Base-by-base conservation (phyloP, 768 basidiomycete species). In the Harrya chromipes region DNA sequence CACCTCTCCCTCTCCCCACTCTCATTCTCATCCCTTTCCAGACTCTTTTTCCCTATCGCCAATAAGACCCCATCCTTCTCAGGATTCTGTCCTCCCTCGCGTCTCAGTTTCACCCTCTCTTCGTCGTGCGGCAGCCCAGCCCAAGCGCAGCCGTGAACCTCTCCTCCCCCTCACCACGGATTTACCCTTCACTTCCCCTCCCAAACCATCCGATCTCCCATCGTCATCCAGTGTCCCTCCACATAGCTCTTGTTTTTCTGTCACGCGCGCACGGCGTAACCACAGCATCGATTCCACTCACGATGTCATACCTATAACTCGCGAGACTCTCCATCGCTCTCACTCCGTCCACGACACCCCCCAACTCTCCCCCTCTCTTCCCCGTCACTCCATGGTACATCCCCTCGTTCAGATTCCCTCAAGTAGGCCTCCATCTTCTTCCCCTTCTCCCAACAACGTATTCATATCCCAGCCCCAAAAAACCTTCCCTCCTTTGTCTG, bases 141-240 rank as follows among this genome's bases (percentile, higher is more conserved):
- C 71, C 23, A 89, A 86, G 62, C 79, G 76, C 50, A 88, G 87
- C 62, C 79, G 84, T 26, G 89, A 90, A 53, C 85, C 85, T 2
- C 72, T 90, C 37, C 73, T 90, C 4, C 86, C 88, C 7, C 67
- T 82, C 35, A 39, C 47, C 35, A 46, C 33, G 37, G 23, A 44
- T 14, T 27, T 21, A 0, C 41, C 43, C 7, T 20, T 43, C 27
- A 11, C 27, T 4, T 17, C 46, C 11, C 29, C 35, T 5, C 38
- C 45, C 4, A 39, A 43, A n/a, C 47, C 47, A n/a, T 19, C 49
- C 6, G 27, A 38, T 39, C 16, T 40, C 11, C 37, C 39, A 3
- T 47, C 41, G 4, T 33, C 39, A 5, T 20, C 41, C 14, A 29
- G 12, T 39, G 7, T 33, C 29, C 46, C 11, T 14, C 36, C 45